Base-by-base conservation (phyloP, 257 asterid genomes). In the Solanum chiquidenum region DNA sequence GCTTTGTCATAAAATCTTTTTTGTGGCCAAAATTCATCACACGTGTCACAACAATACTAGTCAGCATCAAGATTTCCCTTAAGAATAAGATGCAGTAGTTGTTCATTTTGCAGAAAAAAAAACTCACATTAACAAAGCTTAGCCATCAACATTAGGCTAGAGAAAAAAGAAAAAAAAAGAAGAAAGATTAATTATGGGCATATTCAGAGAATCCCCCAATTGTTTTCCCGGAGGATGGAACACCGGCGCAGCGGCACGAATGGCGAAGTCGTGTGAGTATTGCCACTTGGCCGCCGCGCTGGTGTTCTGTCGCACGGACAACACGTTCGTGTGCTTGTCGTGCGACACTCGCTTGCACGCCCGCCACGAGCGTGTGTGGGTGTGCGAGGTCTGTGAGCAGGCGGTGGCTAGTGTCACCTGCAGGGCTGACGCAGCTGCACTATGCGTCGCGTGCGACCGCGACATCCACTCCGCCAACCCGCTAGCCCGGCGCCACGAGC, bases 401-500 rank as follows among this genome's bases (percentile, higher is more conserved):
- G 95, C 95, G 0, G 98, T 96, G 3, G 97, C 98, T 18, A 87
- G 90, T 35, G 91, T 95, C 86, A 92, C 94, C 40, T 94, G 98
- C 90, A 91, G 91, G 87, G 98, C 98, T 0, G 98, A 95, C 86
- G 97, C 98, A 13, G 98, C 98, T 31, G 90, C 95, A 2, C 94
- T 95, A 16, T 95, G 98, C 64, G 92, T 89, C 90, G 69, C 94
- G 18, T 95, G 98, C 72, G 98, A 95, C 92, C 90, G 89, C 38
- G 98, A 95, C 83, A 94, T 95, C 85, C 98, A 95, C 93, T 90
- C 98, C 0, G 98, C 98, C 0, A 95, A 95, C 84, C 98, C 98
- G 5, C 87, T 95, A 1, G 95, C 98, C 9, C 87, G 93, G 55
- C 97, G 98, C 90, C 98, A 95, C 91, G 96, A 95, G 85, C 94